A percentile compares a stretch with the other conserved stretches of the same genome.
Conservation (phyloP, 2,329 filamentous ascomycete species). For the Xylariaceae sp. region DNA sequence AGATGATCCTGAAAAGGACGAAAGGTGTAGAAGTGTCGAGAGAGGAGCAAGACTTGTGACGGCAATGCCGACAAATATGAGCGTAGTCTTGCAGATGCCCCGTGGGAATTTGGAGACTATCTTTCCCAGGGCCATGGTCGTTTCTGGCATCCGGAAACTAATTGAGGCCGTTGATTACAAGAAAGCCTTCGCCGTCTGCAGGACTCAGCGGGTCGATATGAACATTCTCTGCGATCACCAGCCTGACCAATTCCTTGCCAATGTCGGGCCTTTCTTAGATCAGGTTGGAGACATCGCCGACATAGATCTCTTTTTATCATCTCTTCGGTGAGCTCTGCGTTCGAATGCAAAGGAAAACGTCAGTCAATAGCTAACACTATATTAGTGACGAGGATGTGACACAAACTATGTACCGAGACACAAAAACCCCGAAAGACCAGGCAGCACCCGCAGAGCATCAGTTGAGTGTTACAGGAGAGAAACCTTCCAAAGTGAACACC, state of each 20-base stretch:
- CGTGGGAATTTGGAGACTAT: slow-evolving; percentile 94
- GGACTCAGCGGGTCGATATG: slow-evolving; percentile 93
- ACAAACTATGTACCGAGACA: slow-evolving; percentile 89
- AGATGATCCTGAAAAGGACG: slow-evolving; percentile 88
- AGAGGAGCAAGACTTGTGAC: slow-evolving; percentile 83
- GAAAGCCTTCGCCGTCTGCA: slow-evolving; percentile 80
- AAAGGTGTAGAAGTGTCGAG: slow-evolving; percentile 88
- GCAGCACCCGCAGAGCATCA: slow-evolving; percentile 14
- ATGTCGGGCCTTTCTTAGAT: slow-evolving; percentile 72
- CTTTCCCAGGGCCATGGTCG: slow-evolving; percentile 84
- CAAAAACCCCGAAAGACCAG: slow-evolving; percentile 47
- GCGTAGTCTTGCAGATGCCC: slow-evolving; percentile 88
- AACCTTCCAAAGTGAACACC: slow-evolving; percentile 68
- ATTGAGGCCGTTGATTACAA: slow-evolving; percentile 79
- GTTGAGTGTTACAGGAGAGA: slow-evolving; percentile 5
- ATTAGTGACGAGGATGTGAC: slow-evolving; percentile 83
- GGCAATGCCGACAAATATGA: slow-evolving; percentile 83
- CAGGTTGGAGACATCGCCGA: slow-evolving; percentile 79
- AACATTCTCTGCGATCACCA: slow-evolving; percentile 94
- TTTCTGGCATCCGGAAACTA: slow-evolving; percentile 79
- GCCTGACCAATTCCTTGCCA: slow-evolving; percentile 78
- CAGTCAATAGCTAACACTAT: slow-evolving; percentile 11
- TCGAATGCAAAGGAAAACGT: slow-evolving; percentile 22
- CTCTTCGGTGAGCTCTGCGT: slow-evolving; percentile 59
- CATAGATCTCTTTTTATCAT: slow-evolving; percentile 88